phyloP scores from a whole-genome alignment of 2,329 filamentous ascomycete genomes.

The Pseudogymnoascus sp. region DNA sequence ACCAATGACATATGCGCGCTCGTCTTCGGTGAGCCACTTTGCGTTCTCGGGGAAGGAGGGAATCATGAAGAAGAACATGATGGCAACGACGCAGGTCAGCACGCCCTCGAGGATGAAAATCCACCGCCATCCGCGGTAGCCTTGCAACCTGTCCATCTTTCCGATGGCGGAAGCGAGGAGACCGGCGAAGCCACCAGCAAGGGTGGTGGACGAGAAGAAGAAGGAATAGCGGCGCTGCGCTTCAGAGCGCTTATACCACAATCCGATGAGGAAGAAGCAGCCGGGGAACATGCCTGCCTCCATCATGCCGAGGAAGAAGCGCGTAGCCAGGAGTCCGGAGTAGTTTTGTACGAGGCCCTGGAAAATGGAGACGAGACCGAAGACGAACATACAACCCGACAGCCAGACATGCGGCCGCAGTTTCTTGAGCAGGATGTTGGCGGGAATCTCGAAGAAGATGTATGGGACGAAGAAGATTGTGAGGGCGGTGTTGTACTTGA shows the following conservation, averaged over 20 bases:
- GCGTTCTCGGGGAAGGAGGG: conserved; percentile 68
- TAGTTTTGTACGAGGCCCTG: conserved; percentile 50
- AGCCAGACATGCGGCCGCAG: conserved; percentile 64
- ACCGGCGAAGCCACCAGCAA: conserved; percentile 79
- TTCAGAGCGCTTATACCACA: conserved; percentile 85
- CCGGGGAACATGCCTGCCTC: conserved; percentile 72
- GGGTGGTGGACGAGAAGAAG: conserved; percentile 78
- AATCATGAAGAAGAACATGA: conserved; percentile 60
- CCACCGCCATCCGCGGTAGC: conserved; percentile 71
- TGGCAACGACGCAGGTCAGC: conserved; percentile 52
- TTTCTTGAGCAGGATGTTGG: conserved; percentile 63
- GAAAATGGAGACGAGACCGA: conserved; percentile 41
- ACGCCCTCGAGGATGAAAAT: conserved; percentile 73
- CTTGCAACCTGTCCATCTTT: conserved; percentile 67
- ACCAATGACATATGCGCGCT: conserved; percentile 57
- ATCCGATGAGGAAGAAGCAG: conserved; percentile 67
- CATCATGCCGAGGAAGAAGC: conserved; percentile 77
- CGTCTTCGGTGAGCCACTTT: conserved; percentile 64
- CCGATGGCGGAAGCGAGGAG: conserved; percentile 79
- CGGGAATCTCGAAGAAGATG: conserved; percentile 62
- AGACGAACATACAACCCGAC: conserved; percentile 55
- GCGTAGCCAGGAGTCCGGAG: conserved; percentile 63
- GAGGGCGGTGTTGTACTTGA: conserved; percentile 65
- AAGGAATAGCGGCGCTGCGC: conserved; percentile 88
- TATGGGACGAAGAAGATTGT: conserved; percentile 81